phyloP scores from a whole-genome alignment of 768 basidiomycete species.

The Porphyrellus cyaneotinctus region DNA sequence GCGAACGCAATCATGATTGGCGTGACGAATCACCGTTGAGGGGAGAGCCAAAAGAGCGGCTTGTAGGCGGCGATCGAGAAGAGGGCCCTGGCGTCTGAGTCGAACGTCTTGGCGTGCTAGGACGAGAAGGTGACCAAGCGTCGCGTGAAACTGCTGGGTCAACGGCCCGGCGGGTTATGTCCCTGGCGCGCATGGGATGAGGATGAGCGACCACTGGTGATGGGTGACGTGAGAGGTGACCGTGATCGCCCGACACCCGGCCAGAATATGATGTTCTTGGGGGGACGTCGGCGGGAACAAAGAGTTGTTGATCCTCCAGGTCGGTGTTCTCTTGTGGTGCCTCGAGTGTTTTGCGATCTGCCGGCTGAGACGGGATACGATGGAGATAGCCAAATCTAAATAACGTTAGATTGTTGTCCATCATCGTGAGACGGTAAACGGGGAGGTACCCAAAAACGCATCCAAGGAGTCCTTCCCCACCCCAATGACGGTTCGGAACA shows the following conservation, averaged over 20 bases:
- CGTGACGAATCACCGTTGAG: constrained; percentile 49
- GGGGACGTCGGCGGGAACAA: constrained; percentile 65
- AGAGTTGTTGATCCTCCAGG: constrained; percentile 61
- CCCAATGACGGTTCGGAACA: constrained; percentile 96
- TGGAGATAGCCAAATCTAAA: constrained; percentile 85
- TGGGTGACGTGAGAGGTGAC: constrained; percentile 7
- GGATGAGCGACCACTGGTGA: constrained; percentile 27
- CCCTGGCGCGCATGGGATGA: constrained; percentile 24
- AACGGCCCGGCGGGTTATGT: constrained; percentile 13
- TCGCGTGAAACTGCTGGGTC: constrained; percentile 16
- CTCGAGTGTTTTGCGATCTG: constrained; percentile 53
- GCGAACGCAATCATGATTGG: constrained; percentile 35
- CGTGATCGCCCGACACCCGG: constrained; percentile 5
- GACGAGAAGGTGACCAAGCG: constrained; percentile 21
- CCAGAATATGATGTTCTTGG: not conserved
- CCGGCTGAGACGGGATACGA: constrained; percentile 79
- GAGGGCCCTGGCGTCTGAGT: constrained; percentile 25
- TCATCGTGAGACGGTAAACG: not conserved
- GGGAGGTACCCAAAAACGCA: constrained; percentile 87
- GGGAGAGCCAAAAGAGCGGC: constrained; percentile 35
- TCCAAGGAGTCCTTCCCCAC: constrained; percentile 91
- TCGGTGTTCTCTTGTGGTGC: constrained; percentile 51
- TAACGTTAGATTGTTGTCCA: constrained; percentile 4
- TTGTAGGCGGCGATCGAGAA: constrained; percentile 30
- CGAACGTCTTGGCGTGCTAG: constrained; percentile 27